Percentiles rank a stretch among this genome's conserved stretches.
These are phyloP conservation scores for Tarenaya hassleriana DNA, from an alignment of 345 rosid genomes.

Conservation along the genomic window DNA sequence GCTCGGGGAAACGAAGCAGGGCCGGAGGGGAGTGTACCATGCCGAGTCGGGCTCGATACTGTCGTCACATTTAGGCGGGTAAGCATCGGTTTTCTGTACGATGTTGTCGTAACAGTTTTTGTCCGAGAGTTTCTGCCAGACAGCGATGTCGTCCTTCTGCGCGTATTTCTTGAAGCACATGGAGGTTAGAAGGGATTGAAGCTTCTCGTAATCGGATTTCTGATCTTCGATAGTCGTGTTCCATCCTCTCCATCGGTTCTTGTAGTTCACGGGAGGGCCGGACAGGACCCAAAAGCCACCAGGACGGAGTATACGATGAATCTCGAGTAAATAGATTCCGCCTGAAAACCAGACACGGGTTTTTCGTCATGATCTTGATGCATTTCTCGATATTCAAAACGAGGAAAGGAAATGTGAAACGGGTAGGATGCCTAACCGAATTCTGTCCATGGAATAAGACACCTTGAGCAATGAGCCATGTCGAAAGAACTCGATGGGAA, in stretches of 20 bases:
- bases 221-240: conserved; percentile 92
- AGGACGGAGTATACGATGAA: conserved; percentile 89
- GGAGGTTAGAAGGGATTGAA: conserved; percentile 14
- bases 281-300: conserved; percentile 98
- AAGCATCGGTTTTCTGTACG: conserved; percentile 46
- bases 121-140: conserved; percentile 85
- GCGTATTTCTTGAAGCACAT: conserved; percentile 83
- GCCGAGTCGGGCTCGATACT: conserved; percentile 92
- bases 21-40: conserved; percentile 96
- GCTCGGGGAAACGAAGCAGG: conserved; percentile 75
- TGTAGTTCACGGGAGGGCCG: conserved; percentile 91
- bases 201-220: not conserved
- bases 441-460: conserved; percentile 99
- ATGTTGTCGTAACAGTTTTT: conserved; percentile 64
- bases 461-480: too few species aligned
- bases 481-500: conserved; percentile 87
- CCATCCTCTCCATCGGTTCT: conserved; percentile 90
- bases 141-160: conserved; percentile 86
- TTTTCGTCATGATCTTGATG: too few species aligned
- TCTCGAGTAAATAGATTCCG: conserved; percentile 84
- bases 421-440: conserved; percentile 51
- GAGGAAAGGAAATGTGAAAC: too few species aligned
- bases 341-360: conserved; percentile 36
- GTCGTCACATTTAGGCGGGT: conserved; percentile 87
- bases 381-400: too few species aligned